These are phyloP conservation scores for Vicia villosa DNA, from an alignment of 306 rosid species.

Conservation along the genomic window DNA sequence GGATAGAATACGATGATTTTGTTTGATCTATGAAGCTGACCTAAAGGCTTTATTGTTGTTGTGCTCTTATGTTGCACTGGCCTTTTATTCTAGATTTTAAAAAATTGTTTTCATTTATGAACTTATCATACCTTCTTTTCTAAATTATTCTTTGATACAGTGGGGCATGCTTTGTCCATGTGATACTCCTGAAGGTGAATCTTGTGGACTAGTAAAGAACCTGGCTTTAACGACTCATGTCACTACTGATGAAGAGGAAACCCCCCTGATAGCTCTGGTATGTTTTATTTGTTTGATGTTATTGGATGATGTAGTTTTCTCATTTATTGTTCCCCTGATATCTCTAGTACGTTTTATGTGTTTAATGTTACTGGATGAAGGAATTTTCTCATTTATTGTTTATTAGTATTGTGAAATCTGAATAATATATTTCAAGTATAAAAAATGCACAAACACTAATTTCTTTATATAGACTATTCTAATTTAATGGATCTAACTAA, in stretches of 20 bases:
- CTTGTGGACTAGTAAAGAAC: conserved; percentile 93
- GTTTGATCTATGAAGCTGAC: conserved; percentile 6
- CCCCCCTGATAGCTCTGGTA: conserved; percentile 74
- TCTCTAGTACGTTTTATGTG: too few species aligned
- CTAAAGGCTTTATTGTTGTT: conserved; percentile 6
- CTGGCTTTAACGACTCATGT: conserved; percentile 97
- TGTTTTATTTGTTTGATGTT: conserved; percentile 20
- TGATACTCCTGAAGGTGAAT: conserved; percentile 98
- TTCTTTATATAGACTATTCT: too few species aligned
- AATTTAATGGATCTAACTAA: too few species aligned
- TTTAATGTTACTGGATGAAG: too few species aligned
- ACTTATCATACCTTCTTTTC: background rate
- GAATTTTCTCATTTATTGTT: too few species aligned
- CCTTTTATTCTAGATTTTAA: conserved; percentile 3
- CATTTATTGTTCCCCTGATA: background rate
- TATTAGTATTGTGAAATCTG: too few species aligned
- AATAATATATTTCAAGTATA: too few species aligned
- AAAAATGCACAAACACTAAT: too few species aligned
- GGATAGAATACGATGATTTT: conserved; percentile 1
- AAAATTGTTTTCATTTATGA: background rate
- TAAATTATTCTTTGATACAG: conserved; percentile 44
- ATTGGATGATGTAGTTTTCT: conserved; percentile 13
- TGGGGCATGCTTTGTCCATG: conserved; percentile 99
- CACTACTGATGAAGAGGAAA: conserved; percentile 91
- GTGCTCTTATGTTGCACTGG: conserved; percentile 20